Base-by-base conservation (phyloP, 2,329 filamentous ascomycete species). In the Colletotrichum godetiae region DNA sequence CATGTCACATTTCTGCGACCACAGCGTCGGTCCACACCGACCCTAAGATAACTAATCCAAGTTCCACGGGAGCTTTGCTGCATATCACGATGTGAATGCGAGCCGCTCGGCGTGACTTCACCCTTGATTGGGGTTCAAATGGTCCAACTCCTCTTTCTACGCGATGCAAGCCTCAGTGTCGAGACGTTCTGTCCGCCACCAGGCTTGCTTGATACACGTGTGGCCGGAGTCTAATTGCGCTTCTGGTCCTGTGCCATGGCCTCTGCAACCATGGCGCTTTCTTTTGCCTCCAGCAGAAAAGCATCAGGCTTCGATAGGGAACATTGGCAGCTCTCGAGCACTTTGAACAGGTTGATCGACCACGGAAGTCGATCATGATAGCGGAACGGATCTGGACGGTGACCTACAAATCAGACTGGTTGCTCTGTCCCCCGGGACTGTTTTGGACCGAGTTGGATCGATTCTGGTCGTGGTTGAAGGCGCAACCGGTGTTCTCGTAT, bases 401-500 rank as follows among this genome's bases (percentile, higher is more conserved):
- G 52, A 86, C 86, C 81, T 85, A 89, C 87, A 82, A 84, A 69
- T 91, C 89, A 79, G 83, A 78, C 79, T 87, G 86, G 73, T 79
- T 79, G 46, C 29, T 68, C 65, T 72, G 64, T 29, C 67, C 46
- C n/a, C 68, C 53, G 5, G 67, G 72, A 57, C 60, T 74, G 49
- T 76, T 75, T 52, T 69, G 62, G 53, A 67, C 76, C 35, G 74
- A 73, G 46, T 79, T 82, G 69, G 80, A 85, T 83, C 92, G 95
- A 77, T 90, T 88, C 72, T 91, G 90, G 77, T 97, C 94, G 84
- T 98, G 95, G 80, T 95, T 97, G 85, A 97, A 98, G 76, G 93
- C 92, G 84, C 95, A 98, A 85, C 94, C 95, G 84, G 94, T 92
- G 80, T 97, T 94, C 85, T 97, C 94, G 84, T 95, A 97, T 76